Percentiles rank a stretch among this genome's conserved stretches.
phyloP scores from a whole-genome alignment of 2,329 filamentous ascomycete genomes.

The Claviceps lovelessii region DNA sequence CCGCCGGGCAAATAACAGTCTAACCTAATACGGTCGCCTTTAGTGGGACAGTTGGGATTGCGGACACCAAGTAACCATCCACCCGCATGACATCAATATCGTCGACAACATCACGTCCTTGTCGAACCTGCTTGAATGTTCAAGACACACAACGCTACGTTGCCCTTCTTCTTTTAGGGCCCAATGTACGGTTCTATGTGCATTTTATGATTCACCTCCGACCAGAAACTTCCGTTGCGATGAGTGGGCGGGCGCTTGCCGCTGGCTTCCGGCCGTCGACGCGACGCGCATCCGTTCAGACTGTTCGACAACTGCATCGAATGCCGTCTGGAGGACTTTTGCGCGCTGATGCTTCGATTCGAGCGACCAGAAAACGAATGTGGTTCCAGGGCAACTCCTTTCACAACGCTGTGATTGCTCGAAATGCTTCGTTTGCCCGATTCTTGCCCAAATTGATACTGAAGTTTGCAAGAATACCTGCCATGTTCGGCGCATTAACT shows the following conservation, averaged over 20 bases:
- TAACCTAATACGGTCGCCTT: background rate
- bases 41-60: background rate
- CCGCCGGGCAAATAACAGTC: no score
- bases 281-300: constrained; percentile 42
- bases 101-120: background rate
- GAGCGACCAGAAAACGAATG: constrained; percentile 46
- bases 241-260: constrained; percentile 39
- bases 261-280: constrained; percentile 54
- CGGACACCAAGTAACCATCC: background rate
- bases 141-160: background rate
- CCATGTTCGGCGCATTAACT: constrained; percentile 79
- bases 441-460: constrained; percentile 75
- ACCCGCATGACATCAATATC: background rate
- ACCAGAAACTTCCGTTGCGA: constrained; percentile 8
- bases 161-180: background rate
- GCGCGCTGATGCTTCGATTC: constrained; percentile 47
- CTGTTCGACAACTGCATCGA: constrained; percentile 50
- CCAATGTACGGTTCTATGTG: background rate
- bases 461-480: constrained; percentile 77
- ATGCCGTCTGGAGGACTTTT: constrained; percentile 56
- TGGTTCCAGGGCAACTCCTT: constrained; percentile 75
- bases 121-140: background rate
- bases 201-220: background rate
- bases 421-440: constrained; percentile 50
- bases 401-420: constrained; percentile 58